Evolutionary conservation across 1,284 basidiomycete genomes (phyloP).

Genomic region (Ganoderma meredithae): DNA sequence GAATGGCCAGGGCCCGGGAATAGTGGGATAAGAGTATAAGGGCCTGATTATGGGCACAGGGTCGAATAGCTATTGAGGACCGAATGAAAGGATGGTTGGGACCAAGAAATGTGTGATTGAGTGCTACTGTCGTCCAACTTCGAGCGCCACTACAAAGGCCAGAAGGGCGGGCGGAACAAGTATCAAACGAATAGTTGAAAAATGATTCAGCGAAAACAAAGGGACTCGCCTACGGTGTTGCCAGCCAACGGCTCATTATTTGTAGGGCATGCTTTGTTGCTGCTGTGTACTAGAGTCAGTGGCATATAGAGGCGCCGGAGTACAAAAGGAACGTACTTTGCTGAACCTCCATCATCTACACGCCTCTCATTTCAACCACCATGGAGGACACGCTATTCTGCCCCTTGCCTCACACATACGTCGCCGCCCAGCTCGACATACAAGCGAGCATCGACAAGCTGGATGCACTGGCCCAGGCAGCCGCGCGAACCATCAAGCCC

Average conservation of each 20-base stretch:
- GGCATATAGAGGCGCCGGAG: neutral
- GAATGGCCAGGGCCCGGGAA: too few relatives aligned
- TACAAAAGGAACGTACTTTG: neutral
- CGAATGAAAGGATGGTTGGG: too few relatives aligned
- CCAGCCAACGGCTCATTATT: too few relatives aligned
- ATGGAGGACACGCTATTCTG: neutral
- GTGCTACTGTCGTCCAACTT: too few relatives aligned
- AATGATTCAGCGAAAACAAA: neutral
- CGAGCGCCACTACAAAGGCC: too few relatives aligned
- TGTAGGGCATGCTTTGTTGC: neutral
- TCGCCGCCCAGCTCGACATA: conserved; percentile 1
- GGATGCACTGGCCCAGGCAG: neutral
- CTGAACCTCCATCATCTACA: neutral
- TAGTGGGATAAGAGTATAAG: too few relatives aligned
- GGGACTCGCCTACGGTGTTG: too few relatives aligned
- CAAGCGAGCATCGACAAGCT: neutral
- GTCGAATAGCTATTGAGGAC: too few relatives aligned
- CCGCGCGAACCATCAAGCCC: conserved; percentile 7
- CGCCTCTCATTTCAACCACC: neutral
- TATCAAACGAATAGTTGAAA: too few relatives aligned
- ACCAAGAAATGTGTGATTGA: too few relatives aligned
- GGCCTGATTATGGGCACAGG: too few relatives aligned
- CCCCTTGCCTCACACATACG: neutral
- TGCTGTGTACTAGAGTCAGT: neutral
- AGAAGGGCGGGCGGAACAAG: too few relatives aligned